phyloP scores from a whole-genome alignment of 208 protist genomes.

The Angomonas deanei region DNA sequence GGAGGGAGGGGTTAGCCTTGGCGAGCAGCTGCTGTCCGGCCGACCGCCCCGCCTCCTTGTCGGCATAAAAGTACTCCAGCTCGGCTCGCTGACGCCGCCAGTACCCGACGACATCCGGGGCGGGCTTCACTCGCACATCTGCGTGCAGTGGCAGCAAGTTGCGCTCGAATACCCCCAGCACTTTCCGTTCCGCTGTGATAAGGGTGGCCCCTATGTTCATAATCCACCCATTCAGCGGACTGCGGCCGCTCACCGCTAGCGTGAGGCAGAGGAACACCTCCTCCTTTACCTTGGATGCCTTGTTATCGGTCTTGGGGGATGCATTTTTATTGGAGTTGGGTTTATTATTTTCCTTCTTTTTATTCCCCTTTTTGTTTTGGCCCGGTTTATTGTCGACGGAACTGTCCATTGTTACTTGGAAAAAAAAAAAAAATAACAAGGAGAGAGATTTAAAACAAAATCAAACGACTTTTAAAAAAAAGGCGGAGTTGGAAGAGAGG shows the following conservation, averaged over 20 bases:
- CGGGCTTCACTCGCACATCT: neutral
- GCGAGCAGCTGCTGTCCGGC: neutral
- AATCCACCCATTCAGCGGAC: conserved; percentile 19
- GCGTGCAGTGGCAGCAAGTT: conserved; percentile 3
- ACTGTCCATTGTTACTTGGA: neutral
- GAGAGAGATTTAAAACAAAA: neutral
- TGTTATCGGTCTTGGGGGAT: neutral
- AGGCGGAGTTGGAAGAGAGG: neutral
- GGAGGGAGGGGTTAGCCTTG: neutral
- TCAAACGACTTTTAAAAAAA: neutral
- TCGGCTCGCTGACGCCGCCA: conserved; percentile 14
- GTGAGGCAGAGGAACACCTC: conserved; percentile 17
- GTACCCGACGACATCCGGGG: conserved; percentile 1
- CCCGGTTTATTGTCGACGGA: neutral
- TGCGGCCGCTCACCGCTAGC: conserved; percentile 14
- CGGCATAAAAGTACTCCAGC: conserved; percentile 15
- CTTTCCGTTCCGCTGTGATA: conserved; percentile 5
- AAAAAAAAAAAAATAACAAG: neutral
- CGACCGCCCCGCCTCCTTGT: neutral
- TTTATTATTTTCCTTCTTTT: conserved; percentile 10
- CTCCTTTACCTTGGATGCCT: conserved; percentile 11
- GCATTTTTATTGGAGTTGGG: neutral
- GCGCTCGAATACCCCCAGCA: conserved; percentile 16
- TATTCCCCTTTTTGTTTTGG: neutral
- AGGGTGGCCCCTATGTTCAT: conserved; percentile 15